Conservation (phyloP, 441 rosid genomes). For the Eruca vesicaria region DNA sequence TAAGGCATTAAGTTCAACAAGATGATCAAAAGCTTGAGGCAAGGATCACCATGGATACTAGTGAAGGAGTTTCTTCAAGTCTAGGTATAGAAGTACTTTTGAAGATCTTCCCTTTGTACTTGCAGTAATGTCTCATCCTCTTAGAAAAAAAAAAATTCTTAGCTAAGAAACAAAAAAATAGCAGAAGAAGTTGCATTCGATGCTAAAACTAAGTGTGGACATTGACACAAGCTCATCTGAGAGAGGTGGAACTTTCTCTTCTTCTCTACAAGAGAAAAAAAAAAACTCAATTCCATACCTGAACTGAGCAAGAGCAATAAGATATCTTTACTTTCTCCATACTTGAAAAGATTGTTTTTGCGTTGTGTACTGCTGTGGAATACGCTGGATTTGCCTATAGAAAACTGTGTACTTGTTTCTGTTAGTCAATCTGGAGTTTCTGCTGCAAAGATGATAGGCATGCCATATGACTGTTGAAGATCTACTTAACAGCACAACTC, state of each 20-base stretch:
- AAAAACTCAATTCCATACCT: neutral
- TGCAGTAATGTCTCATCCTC: constrained; percentile 4
- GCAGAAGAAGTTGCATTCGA: constrained; percentile 88
- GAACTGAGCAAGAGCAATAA: neutral
- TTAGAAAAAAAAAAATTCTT: too few species aligned
- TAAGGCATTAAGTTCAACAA: constrained; percentile 25
- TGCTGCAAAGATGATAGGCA: constrained; percentile 77
- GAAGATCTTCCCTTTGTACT: neutral
- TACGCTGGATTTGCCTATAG: constrained; percentile 51
- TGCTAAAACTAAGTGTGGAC: constrained; percentile 80
- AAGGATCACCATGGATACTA: constrained; percentile 35
- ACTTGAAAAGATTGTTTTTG: constrained; percentile 66
- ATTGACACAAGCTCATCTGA: constrained; percentile 75
- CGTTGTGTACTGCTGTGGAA: constrained; percentile 88
- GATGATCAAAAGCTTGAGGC: constrained; percentile 16
- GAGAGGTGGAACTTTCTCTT: constrained; percentile 46
- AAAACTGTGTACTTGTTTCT: constrained; percentile 70
- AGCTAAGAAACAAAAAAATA: constrained; percentile 80
- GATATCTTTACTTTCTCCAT: constrained; percentile 32
- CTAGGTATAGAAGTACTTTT: constrained; percentile 42
- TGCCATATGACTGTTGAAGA: too few species aligned
- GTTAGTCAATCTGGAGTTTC: constrained; percentile 82
- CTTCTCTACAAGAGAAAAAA: too few species aligned
- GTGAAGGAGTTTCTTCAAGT: constrained; percentile 46
- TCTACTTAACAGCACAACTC: too few species aligned